Percentiles rank a stretch among this genome's conserved stretches.
These are phyloP conservation scores for Phialocephala subalpina DNA, from an alignment of 2,329 filamentous ascomycete species.

Conservation along the genomic window DNA sequence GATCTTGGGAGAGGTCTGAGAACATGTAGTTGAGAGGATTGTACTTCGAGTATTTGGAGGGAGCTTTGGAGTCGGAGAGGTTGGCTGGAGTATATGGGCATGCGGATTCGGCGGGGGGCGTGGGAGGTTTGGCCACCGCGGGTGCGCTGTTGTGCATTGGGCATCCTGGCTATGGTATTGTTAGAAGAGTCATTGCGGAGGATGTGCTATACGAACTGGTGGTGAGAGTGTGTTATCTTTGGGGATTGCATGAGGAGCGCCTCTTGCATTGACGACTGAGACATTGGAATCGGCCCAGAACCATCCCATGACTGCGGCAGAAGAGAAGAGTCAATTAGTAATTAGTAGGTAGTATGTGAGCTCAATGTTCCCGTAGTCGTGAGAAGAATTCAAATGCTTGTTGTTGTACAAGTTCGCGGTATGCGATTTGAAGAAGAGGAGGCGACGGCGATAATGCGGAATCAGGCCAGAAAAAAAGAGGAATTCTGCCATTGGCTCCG, in stretches of 20 bases:
- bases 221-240: constrained; percentile 33
- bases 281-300: constrained; percentile 43
- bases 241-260: constrained; percentile 36
- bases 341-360: constrained; percentile 7
- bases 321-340: not conserved
- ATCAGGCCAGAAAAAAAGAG: not conserved
- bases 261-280: constrained; percentile 34
- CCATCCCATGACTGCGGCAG: constrained; percentile 40
- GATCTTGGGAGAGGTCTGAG: constrained; percentile 80
- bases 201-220: constrained; percentile 35
- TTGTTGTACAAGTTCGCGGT: not conserved
- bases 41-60: constrained; percentile 68
- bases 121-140: constrained; percentile 40
- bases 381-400: not conserved
- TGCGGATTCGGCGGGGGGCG: constrained; percentile 41
- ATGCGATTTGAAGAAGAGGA: constrained; percentile 2
- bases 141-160: constrained; percentile 68
- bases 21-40: constrained; percentile 98
- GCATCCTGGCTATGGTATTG: constrained; percentile 63
- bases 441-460: not conserved
- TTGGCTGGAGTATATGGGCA: constrained; percentile 44
- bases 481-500: constrained; percentile 15
- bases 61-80: constrained; percentile 38
- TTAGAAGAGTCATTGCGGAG: constrained; percentile 22
- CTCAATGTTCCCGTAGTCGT: not conserved